Evolutionary conservation across 2,329 filamentous ascomycete species (phyloP), one percentile per base, ranked within the genome.

Genomic region (Monascus ruber): DNA sequence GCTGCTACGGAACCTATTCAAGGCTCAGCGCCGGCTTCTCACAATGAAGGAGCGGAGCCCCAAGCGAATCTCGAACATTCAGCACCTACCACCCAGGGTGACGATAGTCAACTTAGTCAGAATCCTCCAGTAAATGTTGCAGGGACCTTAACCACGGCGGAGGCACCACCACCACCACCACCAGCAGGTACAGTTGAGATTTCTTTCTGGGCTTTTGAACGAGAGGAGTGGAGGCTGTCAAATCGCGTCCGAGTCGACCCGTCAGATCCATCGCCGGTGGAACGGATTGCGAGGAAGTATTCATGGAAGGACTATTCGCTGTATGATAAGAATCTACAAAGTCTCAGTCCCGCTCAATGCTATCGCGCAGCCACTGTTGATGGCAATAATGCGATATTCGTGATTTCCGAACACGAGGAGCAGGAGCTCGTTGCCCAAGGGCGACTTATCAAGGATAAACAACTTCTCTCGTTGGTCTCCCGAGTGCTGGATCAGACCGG

Each of bases 241-340:
- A 35, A 47, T 32, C 31, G 31, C 35, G 38, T 47, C 37, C 27
- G 3, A 9, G 34, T 45, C 9, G 33, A 47, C 38, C 38, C 33
- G 10, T 39, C 31, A 9, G 34, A 47, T 42, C 38, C 33, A 37
- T 45, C 40, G 33, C 37, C 26, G 17, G 28, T 47, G 27, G 41
- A 45, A 35, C 27, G 33, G 38, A 24, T 45, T n/a, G 35, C 37
- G 8, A n/a, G 37, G 26, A 47, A 47, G 31, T 47, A 47, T 42
- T 38, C 34, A 35, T 38, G 25, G 43, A 47, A 47, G 17, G 29
- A 40, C 11, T 43, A 45, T 38, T 45, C 39, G 17, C 37, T 47
- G 11, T 47, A 47, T 31, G 28, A 45, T 41, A n/a, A 8, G 17
- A 33, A 47, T 34, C 17, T 43, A 17, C 25, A 43, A 24, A 42